phyloP scores from a whole-genome alignment of 768 basidiomycete genomes.

The Kwoniella dendrophila region DNA sequence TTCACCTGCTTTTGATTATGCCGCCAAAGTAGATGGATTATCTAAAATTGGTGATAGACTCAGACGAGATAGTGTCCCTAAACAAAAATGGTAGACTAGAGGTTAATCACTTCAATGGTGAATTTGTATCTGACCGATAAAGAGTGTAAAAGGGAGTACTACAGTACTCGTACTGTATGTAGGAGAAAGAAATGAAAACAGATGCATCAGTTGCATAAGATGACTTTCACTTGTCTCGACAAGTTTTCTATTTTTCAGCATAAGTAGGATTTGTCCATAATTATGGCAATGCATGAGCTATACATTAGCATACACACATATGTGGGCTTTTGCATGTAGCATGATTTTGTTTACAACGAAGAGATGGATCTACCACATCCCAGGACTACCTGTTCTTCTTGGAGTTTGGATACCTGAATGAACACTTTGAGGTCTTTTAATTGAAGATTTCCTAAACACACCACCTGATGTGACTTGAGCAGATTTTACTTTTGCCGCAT shows the following conservation, averaged over 20 bases:
- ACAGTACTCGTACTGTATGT: no score
- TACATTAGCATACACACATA: no score
- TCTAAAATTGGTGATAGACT: no score
- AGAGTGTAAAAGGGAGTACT: no score
- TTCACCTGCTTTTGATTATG: background rate
- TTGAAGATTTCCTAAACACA: conserved; percentile 44
- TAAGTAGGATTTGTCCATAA: no score
- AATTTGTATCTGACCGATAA: no score
- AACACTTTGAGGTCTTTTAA: conserved; percentile 29
- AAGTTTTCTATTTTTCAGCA: no score
- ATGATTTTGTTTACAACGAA: background rate
- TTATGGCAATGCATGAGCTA: no score
- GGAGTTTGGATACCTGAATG: conserved; percentile 41
- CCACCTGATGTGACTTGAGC: conserved; percentile 45
- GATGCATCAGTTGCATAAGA: no score
- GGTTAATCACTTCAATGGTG: background rate
- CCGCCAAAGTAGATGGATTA: no score
- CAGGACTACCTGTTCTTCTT: conserved; percentile 39
- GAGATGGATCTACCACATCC: conserved; percentile 27
- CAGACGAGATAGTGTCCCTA: background rate
- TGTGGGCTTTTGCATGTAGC: background rate
- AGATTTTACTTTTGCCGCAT: conserved; percentile 63
- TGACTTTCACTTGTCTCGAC: no score
- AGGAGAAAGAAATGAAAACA: no score
- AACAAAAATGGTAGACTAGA: background rate